Evolutionary conservation across 768 basidiomycete genomes (phyloP).

Genomic region (Russula lepida): DNA sequence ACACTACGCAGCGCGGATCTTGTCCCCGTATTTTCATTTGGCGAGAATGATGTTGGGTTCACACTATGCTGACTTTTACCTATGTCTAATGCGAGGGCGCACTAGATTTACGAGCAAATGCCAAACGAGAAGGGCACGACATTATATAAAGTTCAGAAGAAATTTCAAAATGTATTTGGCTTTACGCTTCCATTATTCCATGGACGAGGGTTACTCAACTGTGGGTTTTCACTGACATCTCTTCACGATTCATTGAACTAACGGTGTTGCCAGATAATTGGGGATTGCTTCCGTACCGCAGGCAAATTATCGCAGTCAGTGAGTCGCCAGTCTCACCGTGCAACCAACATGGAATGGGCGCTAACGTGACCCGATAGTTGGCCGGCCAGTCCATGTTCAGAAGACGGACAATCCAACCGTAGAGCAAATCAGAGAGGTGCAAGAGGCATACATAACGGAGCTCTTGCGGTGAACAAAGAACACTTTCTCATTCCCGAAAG

Average conservation of each 20-base stretch:
- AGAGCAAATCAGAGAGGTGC: conserved; percentile 71
- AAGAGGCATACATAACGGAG: conserved; percentile 86
- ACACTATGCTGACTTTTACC: background rate
- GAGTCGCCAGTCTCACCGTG: conserved; percentile 33
- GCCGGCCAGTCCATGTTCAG: conserved; percentile 75
- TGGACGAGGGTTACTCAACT: conserved; percentile 90
- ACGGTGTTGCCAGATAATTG: conserved; percentile 64
- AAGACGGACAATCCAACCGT: conserved; percentile 73
- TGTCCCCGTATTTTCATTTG: conserved; percentile 97
- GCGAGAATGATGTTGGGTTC: conserved; percentile 90
- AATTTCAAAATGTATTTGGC: conserved; percentile 86
- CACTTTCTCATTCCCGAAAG: background rate
- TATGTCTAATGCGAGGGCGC: background rate
- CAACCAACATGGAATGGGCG: background rate
- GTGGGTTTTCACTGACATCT: conserved; percentile 35
- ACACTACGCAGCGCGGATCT: conserved; percentile 65
- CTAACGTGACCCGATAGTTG: conserved; percentile 47
- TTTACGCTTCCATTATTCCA: conserved; percentile 98
- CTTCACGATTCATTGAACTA: background rate
- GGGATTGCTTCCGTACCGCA: conserved; percentile 92
- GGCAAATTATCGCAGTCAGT: conserved; percentile 95
- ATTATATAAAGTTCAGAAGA: conserved; percentile 77
- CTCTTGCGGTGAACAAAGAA: conserved; percentile 59
- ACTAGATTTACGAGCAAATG: conserved; percentile 93
- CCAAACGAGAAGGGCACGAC: conserved; percentile 90